These are phyloP conservation scores for Bipolaris victoriae DNA, from an alignment of 2,329 filamentous ascomycete genomes.

Conservation along the genomic window DNA sequence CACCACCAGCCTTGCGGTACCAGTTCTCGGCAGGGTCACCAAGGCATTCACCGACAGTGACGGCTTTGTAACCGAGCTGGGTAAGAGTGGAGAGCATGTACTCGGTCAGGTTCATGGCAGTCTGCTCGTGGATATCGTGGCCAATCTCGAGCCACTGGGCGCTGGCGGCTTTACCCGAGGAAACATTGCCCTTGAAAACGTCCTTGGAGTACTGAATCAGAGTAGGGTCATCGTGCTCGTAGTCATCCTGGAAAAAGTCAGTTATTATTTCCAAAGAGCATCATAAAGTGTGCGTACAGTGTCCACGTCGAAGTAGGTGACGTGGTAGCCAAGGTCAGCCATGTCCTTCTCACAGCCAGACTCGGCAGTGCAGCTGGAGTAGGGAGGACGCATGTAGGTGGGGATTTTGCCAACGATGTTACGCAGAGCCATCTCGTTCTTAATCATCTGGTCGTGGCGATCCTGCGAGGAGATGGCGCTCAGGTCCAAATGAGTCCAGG, in stretches of 20 bases:
- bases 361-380: conserved; percentile 54
- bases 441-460: conserved; percentile 58
- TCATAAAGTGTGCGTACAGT: conserved; percentile 35
- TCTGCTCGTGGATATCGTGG: conserved; percentile 57
- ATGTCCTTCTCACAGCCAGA: conserved; percentile 48
- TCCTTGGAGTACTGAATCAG: conserved; percentile 61
- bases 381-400: conserved; percentile 60
- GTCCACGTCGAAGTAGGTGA: conserved; percentile 67
- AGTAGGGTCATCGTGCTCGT: conserved; percentile 59
- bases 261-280: background rate
- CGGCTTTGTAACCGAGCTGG: conserved; percentile 50
- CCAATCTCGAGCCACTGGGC: conserved; percentile 56
- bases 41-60: conserved; percentile 58
- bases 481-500: conserved; percentile 61
- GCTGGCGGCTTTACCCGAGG: conserved; percentile 32
- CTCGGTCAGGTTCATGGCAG: conserved; percentile 51
- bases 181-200: conserved; percentile 58
- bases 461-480: conserved; percentile 52
- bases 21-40: conserved; percentile 54
- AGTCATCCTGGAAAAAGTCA: conserved; percentile 55
- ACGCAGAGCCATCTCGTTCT: conserved; percentile 62
- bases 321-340: conserved; percentile 61
- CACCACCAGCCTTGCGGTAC: conserved; percentile 53
- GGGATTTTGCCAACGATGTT: conserved; percentile 63
- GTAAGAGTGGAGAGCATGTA: conserved; percentile 52